phyloP scores from a whole-genome alignment of 148 eudicot species.

The Arbutus unedo region DNA sequence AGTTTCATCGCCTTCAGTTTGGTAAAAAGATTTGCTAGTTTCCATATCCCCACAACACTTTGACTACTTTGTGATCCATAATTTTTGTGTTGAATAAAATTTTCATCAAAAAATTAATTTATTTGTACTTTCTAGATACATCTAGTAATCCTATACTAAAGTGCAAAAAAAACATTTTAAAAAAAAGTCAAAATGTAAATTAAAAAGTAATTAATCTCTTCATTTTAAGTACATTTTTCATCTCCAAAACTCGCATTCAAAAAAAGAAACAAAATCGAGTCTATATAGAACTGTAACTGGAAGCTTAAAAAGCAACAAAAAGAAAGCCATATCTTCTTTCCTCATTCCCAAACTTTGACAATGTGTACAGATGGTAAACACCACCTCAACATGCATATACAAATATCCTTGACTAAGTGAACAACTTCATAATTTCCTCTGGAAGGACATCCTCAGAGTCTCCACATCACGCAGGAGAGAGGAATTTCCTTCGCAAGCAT shows the following conservation, averaged over 20 bases:
- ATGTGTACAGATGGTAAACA: background rate
- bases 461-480: constrained; percentile 51
- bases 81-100: no score
- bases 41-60: no score
- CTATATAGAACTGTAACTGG: background rate
- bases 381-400: background rate
- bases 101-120: no score
- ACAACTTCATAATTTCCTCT: background rate
- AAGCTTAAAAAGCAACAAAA: background rate
- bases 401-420: background rate
- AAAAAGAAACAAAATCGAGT: background rate
- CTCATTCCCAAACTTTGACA: background rate
- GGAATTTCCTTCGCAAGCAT: constrained; percentile 62
- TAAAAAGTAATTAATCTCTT: no score
- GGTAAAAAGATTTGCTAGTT: no score
- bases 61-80: no score
- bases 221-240: no score
- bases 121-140: no score
- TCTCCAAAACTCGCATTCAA: no score
- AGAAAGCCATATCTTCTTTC: background rate
- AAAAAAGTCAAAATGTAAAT: no score
- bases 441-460: constrained; percentile 34
- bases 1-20: background rate
- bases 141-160: no score
- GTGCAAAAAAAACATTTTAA: no score